phyloP scores from a whole-genome alignment of 2,329 filamentous ascomycete species.

The Colletotrichum sp. region DNA sequence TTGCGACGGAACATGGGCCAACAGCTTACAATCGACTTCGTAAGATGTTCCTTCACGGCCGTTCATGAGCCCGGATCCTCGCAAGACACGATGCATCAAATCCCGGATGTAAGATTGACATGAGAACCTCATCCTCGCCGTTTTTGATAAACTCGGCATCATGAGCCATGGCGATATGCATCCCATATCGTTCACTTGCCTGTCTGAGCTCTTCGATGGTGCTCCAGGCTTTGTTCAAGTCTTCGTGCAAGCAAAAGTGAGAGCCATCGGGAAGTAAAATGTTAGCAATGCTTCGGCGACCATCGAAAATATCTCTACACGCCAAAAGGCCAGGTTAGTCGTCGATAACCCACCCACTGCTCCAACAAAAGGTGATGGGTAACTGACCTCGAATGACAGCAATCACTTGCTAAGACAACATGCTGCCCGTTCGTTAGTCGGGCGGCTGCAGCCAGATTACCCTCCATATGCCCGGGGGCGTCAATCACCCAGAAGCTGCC shows the following conservation, averaged over 20 bases:
- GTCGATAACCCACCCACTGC: too few relatives aligned
- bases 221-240: not conserved
- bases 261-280: not conserved
- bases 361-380: too few relatives aligned
- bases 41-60: not conserved
- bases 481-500: not conserved
- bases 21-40: too few relatives aligned
- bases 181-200: not conserved
- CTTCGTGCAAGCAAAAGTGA: not conserved
- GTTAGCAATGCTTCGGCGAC: not conserved
- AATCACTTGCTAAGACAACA: not conserved
- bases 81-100: not conserved
- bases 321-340: too few relatives aligned
- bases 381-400: not conserved
- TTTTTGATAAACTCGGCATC: not conserved
- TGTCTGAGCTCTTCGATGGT: not conserved
- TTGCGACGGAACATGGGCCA: too few relatives aligned
- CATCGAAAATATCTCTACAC: not conserved
- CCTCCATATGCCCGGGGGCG: not conserved
- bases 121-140: not conserved
- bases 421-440: not conserved
- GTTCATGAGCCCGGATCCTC: not conserved
- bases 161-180: not conserved
- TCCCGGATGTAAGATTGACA: not conserved
- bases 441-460: not conserved